phyloP scores from a whole-genome alignment of 352 stramenopile species.

The Globisporangium paroecandrum region DNA sequence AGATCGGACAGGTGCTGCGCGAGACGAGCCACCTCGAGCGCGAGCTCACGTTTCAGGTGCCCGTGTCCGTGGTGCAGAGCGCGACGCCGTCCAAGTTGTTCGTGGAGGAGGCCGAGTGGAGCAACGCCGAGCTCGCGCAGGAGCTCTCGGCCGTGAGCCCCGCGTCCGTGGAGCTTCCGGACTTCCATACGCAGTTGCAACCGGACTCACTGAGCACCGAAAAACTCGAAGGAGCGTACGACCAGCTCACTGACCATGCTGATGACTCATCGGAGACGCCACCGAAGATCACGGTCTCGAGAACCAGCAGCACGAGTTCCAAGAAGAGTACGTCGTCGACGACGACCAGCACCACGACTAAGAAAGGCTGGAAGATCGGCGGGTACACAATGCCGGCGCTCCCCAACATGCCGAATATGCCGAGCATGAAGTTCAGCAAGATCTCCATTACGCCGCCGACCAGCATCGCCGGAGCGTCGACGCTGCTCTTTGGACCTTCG shows the following conservation, averaged over 20 bases:
- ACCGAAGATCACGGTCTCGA: neutral
- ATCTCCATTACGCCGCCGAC: neutral
- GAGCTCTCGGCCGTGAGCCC: constrained; percentile 13
- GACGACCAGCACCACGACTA: neutral
- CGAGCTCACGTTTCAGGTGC: constrained; percentile 44
- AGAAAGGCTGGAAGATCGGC: constrained; percentile 16
- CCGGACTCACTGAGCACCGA: neutral
- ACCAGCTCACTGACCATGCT: neutral
- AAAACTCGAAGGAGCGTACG: constrained; percentile 4
- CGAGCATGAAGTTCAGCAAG: constrained; percentile 17
- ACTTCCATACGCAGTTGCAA: neutral
- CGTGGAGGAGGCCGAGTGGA: constrained; percentile 1
- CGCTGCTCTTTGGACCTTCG: constrained; percentile 18
- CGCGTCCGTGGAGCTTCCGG: constrained; percentile 15
- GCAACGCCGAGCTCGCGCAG: neutral
- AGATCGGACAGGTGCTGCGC: constrained; percentile 57
- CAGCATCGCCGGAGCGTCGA: constrained; percentile 11
- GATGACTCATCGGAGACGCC: neutral
- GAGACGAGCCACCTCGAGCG: constrained; percentile 52
- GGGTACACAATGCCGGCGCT: constrained; percentile 16
- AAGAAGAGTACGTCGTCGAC: neutral
- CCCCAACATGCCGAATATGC: constrained; percentile 5
- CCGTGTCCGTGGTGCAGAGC: constrained; percentile 7
- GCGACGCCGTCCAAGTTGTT: neutral
- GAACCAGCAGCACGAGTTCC: neutral